Base-by-base conservation (phyloP, 2,329 filamentous ascomycete genomes). In the Periglandula ipomoeae region DNA sequence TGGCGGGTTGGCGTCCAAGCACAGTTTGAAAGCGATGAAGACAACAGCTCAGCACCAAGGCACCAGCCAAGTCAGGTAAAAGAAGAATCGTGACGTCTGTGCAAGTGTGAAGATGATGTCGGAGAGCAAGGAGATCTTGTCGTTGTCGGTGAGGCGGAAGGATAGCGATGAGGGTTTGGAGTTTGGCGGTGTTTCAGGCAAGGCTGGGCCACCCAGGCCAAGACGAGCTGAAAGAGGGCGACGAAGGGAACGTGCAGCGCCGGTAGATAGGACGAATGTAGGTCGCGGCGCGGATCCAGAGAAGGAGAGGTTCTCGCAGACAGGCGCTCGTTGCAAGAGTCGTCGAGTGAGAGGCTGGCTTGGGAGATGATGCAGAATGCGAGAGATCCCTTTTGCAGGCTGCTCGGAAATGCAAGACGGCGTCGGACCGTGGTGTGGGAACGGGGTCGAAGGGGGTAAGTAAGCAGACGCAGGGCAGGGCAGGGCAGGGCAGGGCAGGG, bases 181-280 rank as follows among this genome's bases (percentile, higher is more conserved):
- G 51, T 49, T 43, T 49, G 42, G 23, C 41, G 45, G 48, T 56
- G 56, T 58, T 59, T 59, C 56, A 58, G 57, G 54, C 56, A 56
- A 52, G 51, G 50, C 52, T 55, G 52, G 53, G 48, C 51, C 41
- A 49, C 24, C 37, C 19, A 22, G 46, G 19, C 38, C 38, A 20
- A 43, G 37, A 27, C 32, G 42, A 30, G 49, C 47, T 44, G 48
- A 42, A 51, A 34, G 39, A 38, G 38, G 23, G 34, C 19, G 41
- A 20, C 34, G 49, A 47, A 46, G 46, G 40, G 46, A 27, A 44
- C 27, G 43, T 46, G 46, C 41, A 48, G 34, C 27, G 41, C 40
- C n/a, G 27, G 27, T 34, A 41, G 42, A 32, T 39, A 15, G 47
- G 43, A n/a, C 10, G 46, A 38, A 20, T 26, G 17, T n/a, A 44